Evolutionary conservation across 306 rosid species (phyloP).

Genomic region (Neltuma alba): DNA sequence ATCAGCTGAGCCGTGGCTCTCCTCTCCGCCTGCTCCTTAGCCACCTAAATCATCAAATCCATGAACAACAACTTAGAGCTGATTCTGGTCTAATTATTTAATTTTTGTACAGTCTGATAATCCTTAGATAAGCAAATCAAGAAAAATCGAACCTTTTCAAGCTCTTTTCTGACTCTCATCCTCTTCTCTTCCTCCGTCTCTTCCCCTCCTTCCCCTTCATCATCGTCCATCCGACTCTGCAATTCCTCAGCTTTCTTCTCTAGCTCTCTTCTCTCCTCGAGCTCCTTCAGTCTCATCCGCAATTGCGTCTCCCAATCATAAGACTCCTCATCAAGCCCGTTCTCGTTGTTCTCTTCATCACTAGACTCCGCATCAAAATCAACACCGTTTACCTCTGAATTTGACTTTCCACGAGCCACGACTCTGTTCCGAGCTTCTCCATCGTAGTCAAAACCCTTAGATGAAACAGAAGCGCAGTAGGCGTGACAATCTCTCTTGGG

Average conservation of each 20-base stretch:
- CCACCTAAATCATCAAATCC: slow-evolving; percentile 65
- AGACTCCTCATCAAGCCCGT: slow-evolving; percentile 46
- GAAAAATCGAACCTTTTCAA: slow-evolving; percentile 65
- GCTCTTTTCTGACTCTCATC: slow-evolving; percentile 89
- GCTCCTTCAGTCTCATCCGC: slow-evolving; percentile 75
- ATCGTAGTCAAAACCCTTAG: slow-evolving; percentile 63
- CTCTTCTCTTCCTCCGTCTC: slow-evolving; percentile 86
- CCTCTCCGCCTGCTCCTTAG: slow-evolving; percentile 93
- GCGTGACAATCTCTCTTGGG: slow-evolving; percentile 58
- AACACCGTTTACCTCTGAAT: slow-evolving; percentile 74
- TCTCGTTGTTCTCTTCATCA: slow-evolving; percentile 66
- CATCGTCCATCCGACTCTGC: slow-evolving; percentile 56
- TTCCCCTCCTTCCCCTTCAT: slow-evolving; percentile 44
- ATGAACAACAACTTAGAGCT: slow-evolving; percentile 11
- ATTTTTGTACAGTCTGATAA: not conserved
- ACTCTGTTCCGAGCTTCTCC: slow-evolving; percentile 67
- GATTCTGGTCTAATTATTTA: not conserved
- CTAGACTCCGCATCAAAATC: slow-evolving; percentile 60
- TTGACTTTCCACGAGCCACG: slow-evolving; percentile 67
- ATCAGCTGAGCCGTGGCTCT: slow-evolving; percentile 90
- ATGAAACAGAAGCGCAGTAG: slow-evolving; percentile 35
- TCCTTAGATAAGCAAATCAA: not conserved
- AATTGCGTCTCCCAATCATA: slow-evolving; percentile 78
- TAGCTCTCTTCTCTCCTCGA: slow-evolving; percentile 85
- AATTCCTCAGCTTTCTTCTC: slow-evolving; percentile 92